Base-by-base conservation (phyloP, 805 yeast species). In the Suhomyces faveliae region DNA sequence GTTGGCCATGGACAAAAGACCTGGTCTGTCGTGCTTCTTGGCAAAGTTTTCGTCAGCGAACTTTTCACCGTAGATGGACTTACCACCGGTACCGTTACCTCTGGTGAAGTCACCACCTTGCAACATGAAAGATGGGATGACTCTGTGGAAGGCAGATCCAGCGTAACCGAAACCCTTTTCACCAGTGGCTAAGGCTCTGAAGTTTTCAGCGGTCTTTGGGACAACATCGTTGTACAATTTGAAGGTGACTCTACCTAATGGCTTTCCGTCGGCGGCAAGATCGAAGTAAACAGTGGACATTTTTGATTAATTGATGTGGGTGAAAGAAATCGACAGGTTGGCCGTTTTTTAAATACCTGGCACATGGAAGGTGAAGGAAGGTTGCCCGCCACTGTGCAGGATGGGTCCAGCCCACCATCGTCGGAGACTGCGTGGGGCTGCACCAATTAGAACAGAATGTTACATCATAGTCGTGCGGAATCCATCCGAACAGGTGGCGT, bases 181-280 rank as follows among this genome's bases (percentile, higher is more conserved):
- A 45, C 76, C 80, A 51, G 84, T 90, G 70, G 86, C 78, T 64
- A 91, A 80, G 54, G 96, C 96, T 75, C 96, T 85, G 87, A 91
- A 91, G 81, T 91, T 91, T 75, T 87, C 95, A 58, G 95, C 85
- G 55, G 97, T 91, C 82, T 89, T 91, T 75, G 97, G 97, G 58
- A 87, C 94, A 61, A 85, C 87, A 66, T 87, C 91, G 78, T 86
- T 82, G 84, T 84, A 89, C 67, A 90, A 82, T 72, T 89, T 77
- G 86, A 92, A 92, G 67, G 80, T 79, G 65, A 92, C 76, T 76
- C 89, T 85, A 64, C 96, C 96, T 67, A 86, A 75, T 51, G 63
- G 70, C 46, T 54, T 53, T 61, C 88, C 91, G 76, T 85, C 80
- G 59, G 86, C 87, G 64, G 91, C 80, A 63, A 85, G 80, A 68